phyloP scores from a whole-genome alignment of 192 early-diverging fungal species.

The Fimicolochytrium jonesii region DNA sequence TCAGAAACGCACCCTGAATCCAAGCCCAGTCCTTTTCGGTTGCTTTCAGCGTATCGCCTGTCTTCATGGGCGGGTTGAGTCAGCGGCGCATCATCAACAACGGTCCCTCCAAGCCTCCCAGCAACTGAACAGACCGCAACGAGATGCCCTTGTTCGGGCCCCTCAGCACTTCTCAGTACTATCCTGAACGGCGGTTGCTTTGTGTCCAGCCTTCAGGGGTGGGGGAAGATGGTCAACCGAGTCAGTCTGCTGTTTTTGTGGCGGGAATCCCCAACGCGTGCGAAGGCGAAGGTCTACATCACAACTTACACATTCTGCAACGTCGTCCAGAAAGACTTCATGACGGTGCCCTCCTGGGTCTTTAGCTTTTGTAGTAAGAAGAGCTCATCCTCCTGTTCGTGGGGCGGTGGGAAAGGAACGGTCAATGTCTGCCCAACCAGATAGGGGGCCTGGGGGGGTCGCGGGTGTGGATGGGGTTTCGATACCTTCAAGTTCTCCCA shows the following conservation, averaged over 20 bases:
- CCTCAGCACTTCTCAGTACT: conserved; percentile 60
- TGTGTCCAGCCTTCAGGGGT: conserved; percentile 67
- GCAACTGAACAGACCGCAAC: conserved; percentile 60
- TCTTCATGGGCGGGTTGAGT: no score
- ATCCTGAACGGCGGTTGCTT: conserved; percentile 91
- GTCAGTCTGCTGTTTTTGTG: no score
- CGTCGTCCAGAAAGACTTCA: conserved; percentile 69
- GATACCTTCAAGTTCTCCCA: conserved; percentile 28
- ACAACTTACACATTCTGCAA: conserved; percentile 93
- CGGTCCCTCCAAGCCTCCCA: no score
- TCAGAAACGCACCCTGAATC: conserved; percentile 82
- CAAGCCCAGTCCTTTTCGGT: conserved; percentile 90
- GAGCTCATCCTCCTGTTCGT: conserved; percentile 33
- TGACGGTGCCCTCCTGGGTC: conserved; percentile 29
- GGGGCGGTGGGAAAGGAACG: neutral
- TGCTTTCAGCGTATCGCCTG: conserved; percentile 70
- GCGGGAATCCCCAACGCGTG: no score
- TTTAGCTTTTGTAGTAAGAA: conserved; percentile 42
- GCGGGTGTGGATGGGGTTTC: neutral
- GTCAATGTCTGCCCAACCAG: neutral
- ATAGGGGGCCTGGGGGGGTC: no score
- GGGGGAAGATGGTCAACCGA: no score
- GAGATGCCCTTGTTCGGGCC: conserved; percentile 61
- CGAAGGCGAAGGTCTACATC: no score
- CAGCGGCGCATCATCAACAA: no score